Evolutionary conservation across 441 rosid species (phyloP).

Genomic region (Corymbia citriodora): DNA sequence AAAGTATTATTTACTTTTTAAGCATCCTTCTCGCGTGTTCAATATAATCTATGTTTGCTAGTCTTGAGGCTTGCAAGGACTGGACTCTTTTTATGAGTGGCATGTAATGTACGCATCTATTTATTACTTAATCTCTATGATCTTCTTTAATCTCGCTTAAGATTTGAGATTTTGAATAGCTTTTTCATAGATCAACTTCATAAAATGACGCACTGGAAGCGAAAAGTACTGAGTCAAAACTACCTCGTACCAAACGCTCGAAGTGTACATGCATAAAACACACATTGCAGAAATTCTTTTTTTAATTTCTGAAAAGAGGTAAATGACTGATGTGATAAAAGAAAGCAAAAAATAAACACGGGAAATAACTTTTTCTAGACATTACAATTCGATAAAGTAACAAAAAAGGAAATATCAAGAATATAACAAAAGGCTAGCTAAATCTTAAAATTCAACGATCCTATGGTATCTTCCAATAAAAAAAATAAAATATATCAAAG

Average conservation of each 20-base stretch:
- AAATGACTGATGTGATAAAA: too few relatives aligned
- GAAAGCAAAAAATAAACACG: background rate
- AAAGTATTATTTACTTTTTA: background rate
- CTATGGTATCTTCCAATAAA: background rate
- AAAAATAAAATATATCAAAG: too few relatives aligned
- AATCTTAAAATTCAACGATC: background rate
- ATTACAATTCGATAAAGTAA: background rate
- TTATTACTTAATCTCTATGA: background rate
- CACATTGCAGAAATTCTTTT: background rate
- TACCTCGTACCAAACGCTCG: background rate
- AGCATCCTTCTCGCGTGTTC: background rate
- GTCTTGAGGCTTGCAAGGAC: background rate
- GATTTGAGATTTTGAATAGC: background rate
- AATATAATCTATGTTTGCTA: too few relatives aligned
- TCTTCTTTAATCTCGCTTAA: background rate
- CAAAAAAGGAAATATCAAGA: too few relatives aligned
- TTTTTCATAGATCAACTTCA: background rate
- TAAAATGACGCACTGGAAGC: background rate
- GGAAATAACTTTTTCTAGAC: background rate
- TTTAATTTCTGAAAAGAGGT: background rate
- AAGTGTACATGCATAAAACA: background rate
- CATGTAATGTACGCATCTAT: background rate
- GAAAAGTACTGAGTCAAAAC: background rate
- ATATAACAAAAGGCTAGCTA: background rate
- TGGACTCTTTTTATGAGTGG: too few relatives aligned